Evolutionary conservation across 1,139 yeast species (phyloP).

Genomic region (Kodamaea alishanica): DNA sequence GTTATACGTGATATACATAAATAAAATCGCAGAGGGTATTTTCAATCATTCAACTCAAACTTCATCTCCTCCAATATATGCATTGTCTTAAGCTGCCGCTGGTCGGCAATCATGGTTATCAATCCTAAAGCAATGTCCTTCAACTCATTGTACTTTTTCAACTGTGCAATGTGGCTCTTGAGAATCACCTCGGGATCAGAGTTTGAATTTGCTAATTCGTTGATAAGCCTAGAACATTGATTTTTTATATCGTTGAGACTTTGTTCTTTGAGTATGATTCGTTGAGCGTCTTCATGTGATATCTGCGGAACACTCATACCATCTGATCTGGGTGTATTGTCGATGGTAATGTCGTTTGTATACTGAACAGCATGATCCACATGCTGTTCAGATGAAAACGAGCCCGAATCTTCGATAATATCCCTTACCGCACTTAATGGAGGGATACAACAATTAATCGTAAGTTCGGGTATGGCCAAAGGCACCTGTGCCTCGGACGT

Average conservation of each 20-base stretch:
- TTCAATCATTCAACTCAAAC: constrained; percentile 18
- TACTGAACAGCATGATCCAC: constrained; percentile 9
- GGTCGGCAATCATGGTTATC: constrained; percentile 50
- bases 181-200: constrained; percentile 28
- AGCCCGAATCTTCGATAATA: no score
- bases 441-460: no score
- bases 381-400: constrained; percentile 6
- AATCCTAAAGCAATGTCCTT: constrained; percentile 49
- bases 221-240: constrained; percentile 33
- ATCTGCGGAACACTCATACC: constrained; percentile 4
- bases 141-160: constrained; percentile 47
- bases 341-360: constrained; percentile 7
- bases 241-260: constrained; percentile 32
- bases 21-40: background rate
- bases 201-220: constrained; percentile 27
- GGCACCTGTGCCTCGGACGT: no score
- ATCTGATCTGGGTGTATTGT: constrained; percentile 10
- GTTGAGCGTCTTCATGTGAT: constrained; percentile 7
- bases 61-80: constrained; percentile 40
- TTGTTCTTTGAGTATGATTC: constrained; percentile 20
- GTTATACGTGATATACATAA: background rate
- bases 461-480: no score
- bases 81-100: constrained; percentile 37
- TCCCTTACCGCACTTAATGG: no score
- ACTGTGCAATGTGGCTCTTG: constrained; percentile 39